Conservation (phyloP, 192 early-diverging fungal species). For the Umbelopsis isabellina region DNA sequence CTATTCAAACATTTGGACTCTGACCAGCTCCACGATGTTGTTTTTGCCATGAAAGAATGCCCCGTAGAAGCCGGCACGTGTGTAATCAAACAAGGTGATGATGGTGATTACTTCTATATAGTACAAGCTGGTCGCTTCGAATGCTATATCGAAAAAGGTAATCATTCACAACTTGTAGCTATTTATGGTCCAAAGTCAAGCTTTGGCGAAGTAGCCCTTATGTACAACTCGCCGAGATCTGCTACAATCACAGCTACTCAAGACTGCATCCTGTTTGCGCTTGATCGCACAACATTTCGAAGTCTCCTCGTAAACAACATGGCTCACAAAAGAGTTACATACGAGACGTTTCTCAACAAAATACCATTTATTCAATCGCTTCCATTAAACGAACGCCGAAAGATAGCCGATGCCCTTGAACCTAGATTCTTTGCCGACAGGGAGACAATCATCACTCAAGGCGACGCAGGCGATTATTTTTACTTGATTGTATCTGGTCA, state of each 20-base stretch:
- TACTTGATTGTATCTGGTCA: conserved; percentile 72
- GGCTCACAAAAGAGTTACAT: conserved; percentile 40
- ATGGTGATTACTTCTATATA: conserved; percentile 48
- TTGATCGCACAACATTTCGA: conserved; percentile 45
- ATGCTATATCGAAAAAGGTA: conserved; percentile 29
- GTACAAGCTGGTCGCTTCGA: conserved; percentile 40
- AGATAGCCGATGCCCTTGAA: conserved; percentile 75
- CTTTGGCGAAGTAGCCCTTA: conserved; percentile 52
- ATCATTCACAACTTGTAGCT: conserved; percentile 21
- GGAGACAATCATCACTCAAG: conserved; percentile 64
- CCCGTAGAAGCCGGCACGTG: conserved; percentile 19
- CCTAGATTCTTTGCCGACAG: conserved; percentile 59
- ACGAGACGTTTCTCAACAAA: conserved; percentile 40
- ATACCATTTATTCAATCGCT: conserved; percentile 37
- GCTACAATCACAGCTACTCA: conserved; percentile 42
- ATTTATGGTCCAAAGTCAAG: conserved; percentile 35
- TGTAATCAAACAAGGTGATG: conserved; percentile 45
- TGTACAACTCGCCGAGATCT: conserved; percentile 53
- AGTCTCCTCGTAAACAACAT: conserved; percentile 37
- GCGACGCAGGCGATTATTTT: conserved; percentile 69
- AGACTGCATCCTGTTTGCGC: conserved; percentile 41
- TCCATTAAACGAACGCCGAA: conserved; percentile 55
- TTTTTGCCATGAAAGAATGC: conserved; percentile 45
- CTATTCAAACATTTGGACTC: conserved; percentile 44
- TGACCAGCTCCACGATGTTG: conserved; percentile 37